Percentiles rank a stretch among this genome's conserved stretches.
Conservation (phyloP, 768 basidiomycete genomes). For the Pulveroboletus ravenelii region DNA sequence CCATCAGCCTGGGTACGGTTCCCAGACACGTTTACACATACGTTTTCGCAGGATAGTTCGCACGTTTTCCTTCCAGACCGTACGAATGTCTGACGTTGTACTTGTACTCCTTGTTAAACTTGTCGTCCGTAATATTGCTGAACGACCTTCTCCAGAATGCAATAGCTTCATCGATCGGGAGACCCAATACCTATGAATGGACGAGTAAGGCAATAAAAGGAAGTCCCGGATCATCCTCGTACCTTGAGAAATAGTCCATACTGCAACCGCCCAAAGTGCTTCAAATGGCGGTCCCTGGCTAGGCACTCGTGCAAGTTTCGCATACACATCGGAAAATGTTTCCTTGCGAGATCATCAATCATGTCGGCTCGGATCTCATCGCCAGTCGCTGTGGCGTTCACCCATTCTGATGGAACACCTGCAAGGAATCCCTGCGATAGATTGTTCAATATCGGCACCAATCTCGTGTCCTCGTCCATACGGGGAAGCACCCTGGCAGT, state of each 20-base stretch:
- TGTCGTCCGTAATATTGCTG: conserved; percentile 74
- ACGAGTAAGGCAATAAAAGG: neutral
- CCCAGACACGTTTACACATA: conserved; percentile 26
- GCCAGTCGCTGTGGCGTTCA: conserved; percentile 46
- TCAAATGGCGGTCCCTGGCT: conserved; percentile 76
- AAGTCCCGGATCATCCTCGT: conserved; percentile 1
- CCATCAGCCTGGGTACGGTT: neutral
- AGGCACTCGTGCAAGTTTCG: conserved; percentile 80
- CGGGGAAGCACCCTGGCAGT: conserved; percentile 86
- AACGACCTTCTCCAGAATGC: conserved; percentile 92
- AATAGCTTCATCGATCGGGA: conserved; percentile 92
- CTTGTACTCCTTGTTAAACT: conserved; percentile 96
- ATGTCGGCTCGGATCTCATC: conserved; percentile 87
- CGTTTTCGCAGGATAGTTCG: conserved; percentile 93
- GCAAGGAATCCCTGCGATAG: conserved; percentile 92
- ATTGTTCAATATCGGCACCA: conserved; percentile 85
- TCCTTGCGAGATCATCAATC: conserved; percentile 80
- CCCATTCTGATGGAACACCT: conserved; percentile 84
- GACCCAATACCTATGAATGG: conserved; percentile 68
- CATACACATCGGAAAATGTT: conserved; percentile 97
- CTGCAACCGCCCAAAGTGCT: conserved; percentile 87
- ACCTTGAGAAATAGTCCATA: conserved; percentile 97
- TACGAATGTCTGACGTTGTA: conserved; percentile 97
- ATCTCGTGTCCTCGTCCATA: conserved; percentile 89
- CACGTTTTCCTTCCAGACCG: conserved; percentile 90